phyloP scores from a whole-genome alignment of 352 stramenopile species.

The Pythium dissotocum region DNA sequence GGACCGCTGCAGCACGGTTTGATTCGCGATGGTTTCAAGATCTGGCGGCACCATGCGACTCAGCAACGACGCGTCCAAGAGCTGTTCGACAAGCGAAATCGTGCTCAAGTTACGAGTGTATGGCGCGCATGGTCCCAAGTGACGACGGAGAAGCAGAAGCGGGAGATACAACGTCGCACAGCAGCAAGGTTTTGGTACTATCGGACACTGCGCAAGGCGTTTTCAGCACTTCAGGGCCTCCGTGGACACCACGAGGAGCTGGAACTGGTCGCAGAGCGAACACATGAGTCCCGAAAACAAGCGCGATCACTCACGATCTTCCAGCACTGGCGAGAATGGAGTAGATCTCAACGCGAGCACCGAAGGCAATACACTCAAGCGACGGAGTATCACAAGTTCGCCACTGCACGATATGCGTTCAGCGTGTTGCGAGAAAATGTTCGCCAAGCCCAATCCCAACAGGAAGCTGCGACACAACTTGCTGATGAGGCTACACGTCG shows the following conservation, averaged over 20 bases:
- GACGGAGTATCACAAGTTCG: not conserved
- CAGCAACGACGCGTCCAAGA: not conserved
- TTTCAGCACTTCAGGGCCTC: slow-evolving; percentile 7
- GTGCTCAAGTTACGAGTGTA: not conserved
- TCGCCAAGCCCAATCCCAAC: not conserved
- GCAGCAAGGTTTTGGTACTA: slow-evolving; percentile 27
- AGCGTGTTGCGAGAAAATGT: not conserved
- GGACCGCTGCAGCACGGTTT: slow-evolving; percentile 4
- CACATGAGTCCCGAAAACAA: not conserved
- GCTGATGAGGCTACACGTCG: not conserved
- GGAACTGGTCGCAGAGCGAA: not conserved
- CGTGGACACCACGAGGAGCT: not conserved
- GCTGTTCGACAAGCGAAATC: not conserved
- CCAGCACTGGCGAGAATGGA: slow-evolving; percentile 2
- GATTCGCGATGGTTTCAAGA: slow-evolving; percentile 4
- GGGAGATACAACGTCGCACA: slow-evolving; percentile 6
- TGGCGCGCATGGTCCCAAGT: slow-evolving; percentile 19
- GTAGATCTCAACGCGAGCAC: not conserved
- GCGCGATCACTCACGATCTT: not conserved
- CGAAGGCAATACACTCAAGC: not conserved
- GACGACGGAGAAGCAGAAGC: slow-evolving; percentile 12
- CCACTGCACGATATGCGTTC: not conserved
- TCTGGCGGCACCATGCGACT: slow-evolving; percentile 2
- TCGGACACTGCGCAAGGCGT: slow-evolving; percentile 10
- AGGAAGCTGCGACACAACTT: not conserved